Base-by-base conservation (phyloP, 129 eudicot genomes). In the Rutidosis leptorrhynchoides region DNA sequence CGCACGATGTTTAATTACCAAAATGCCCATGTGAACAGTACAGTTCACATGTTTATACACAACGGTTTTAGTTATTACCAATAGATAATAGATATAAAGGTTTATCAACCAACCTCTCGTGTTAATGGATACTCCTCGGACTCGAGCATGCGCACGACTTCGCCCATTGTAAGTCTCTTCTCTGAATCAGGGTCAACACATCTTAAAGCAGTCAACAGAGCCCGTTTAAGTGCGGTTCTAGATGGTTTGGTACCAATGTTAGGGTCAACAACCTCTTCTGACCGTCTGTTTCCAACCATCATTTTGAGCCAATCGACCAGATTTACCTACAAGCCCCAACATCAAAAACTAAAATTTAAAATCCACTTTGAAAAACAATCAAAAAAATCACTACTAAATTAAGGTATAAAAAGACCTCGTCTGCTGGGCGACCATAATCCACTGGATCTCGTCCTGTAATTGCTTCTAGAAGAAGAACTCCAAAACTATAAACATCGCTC, bases 81-180 rank as follows among this genome's bases (percentile, higher is more conserved):
- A n/a, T n/a, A n/a, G n/a, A n/a, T n/a, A n/a, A n/a, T n/a, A n/a
- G n/a, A n/a, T n/a, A n/a, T n/a, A n/a, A n/a, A n/a, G n/a, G n/a
- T n/a, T n/a, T n/a, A n/a, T n/a, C 45, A 79, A 49, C 74, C 69
- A 70, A 89, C 96, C 96, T 89, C 90, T 70, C 89, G 79, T 48
- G 85, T 74, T 62, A 89, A 70, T 4, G 96, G 88, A 69, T 83
- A 85, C 57, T 89, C 96, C 42, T 85, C 90, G 3, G 96, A 89
- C 71, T 89, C 96, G n/a, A 85, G 96, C 94, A 89, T 89, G 5
- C 94, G 90, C 21, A 81, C 96, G 42, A 85, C 94, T 77, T 85
- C 94, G 65, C 96, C 80, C 96, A 89, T 89, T 16, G 79, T 81
- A 28, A 88, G 86, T 48, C 96, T 77, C 79, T 85, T 85, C 53